Percentiles rank a stretch among this genome's conserved stretches.
Conservation (phyloP, 2,329 filamentous ascomycete genomes). For the Nothomitra cinnamomea region DNA sequence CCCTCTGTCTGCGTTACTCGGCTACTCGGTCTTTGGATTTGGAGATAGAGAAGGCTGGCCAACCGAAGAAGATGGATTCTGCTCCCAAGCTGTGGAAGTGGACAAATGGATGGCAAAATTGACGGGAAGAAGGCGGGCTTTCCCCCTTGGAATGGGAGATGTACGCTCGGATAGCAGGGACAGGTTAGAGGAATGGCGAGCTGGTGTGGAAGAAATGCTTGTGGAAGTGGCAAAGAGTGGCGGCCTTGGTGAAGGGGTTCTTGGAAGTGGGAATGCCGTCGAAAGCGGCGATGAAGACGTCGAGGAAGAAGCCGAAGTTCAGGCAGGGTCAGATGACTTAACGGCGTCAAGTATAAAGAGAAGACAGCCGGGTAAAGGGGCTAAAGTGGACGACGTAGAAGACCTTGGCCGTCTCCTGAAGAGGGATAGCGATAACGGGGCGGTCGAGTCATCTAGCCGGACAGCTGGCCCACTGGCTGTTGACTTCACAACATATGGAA, state of each 20-base stretch:
- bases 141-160: constrained; percentile 76
- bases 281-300: constrained; percentile 61
- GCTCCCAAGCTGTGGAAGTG: constrained; percentile 75
- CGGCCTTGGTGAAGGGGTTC: constrained; percentile 46
- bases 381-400: constrained; percentile 60
- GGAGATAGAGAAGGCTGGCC: constrained; percentile 88
- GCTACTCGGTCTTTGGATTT: constrained; percentile 88
- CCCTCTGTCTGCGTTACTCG: constrained; percentile 56
- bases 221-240: constrained; percentile 35
- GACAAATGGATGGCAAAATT: constrained; percentile 97
- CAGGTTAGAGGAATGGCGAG: constrained; percentile 59
- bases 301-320: constrained; percentile 37
- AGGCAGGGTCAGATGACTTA: constrained; percentile 34
- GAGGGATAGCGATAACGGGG: constrained; percentile 23
- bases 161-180: constrained; percentile 54
- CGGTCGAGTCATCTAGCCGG: constrained; percentile 14
- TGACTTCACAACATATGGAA: constrained; percentile 65
- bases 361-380: constrained; percentile 23
- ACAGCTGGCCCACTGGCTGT: constrained; percentile 46
- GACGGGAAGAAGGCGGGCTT: constrained; percentile 71
- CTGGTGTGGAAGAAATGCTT: constrained; percentile 57
- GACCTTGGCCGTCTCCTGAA: constrained; percentile 56
- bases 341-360: constrained; percentile 23
- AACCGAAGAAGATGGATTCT: constrained; percentile 77
- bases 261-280: constrained; percentile 64